These are phyloP conservation scores for Fomitiporia mediterranea DNA, from an alignment of 1,284 basidiomycete genomes.

Conservation along the genomic window DNA sequence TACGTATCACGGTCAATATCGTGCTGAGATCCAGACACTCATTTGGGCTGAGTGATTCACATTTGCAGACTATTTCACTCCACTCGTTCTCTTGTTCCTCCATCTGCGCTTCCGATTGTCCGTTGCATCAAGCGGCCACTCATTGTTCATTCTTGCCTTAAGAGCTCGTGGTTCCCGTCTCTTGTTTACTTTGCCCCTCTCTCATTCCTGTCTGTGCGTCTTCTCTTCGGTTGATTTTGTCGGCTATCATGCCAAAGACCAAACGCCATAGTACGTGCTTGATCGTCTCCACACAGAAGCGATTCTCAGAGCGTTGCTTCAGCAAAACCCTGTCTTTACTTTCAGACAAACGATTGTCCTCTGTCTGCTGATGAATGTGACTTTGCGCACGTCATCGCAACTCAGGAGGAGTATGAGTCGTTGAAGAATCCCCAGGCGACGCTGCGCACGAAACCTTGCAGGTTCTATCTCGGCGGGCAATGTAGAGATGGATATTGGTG, in stretches of 20 bases:
- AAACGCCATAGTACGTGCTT: conserved; percentile 16
- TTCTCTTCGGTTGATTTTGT: not conserved
- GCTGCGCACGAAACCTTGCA: conserved; percentile 23
- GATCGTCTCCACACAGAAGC: not conserved
- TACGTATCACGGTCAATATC: conserved; percentile 2
- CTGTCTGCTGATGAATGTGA: conserved; percentile 26
- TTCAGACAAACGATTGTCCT: conserved; percentile 24
- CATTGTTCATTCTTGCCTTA: not conserved
- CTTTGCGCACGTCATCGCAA: conserved; percentile 24
- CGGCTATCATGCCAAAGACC: conserved; percentile 8
- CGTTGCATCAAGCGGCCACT: not conserved
- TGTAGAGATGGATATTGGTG: conserved; percentile 25
- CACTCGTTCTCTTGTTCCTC: not conserved
- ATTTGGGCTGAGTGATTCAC: conserved; percentile 7
- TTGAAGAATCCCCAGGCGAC: conserved; percentile 17
- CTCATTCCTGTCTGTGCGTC: not conserved
- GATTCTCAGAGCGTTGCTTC: not conserved
- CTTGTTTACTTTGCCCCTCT: not conserved
- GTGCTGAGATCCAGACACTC: not conserved
- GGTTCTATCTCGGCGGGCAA: conserved; percentile 20
- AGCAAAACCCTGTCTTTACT: conserved; percentile 27
- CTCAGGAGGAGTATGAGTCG: conserved; percentile 1
- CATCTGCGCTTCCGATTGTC: conserved; percentile 1
- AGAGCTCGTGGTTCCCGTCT: not conserved
- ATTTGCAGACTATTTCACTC: not conserved